Evolutionary conservation across 139 green algal species (phyloP).

Genomic region (Spirogloea muscicola): DNA sequence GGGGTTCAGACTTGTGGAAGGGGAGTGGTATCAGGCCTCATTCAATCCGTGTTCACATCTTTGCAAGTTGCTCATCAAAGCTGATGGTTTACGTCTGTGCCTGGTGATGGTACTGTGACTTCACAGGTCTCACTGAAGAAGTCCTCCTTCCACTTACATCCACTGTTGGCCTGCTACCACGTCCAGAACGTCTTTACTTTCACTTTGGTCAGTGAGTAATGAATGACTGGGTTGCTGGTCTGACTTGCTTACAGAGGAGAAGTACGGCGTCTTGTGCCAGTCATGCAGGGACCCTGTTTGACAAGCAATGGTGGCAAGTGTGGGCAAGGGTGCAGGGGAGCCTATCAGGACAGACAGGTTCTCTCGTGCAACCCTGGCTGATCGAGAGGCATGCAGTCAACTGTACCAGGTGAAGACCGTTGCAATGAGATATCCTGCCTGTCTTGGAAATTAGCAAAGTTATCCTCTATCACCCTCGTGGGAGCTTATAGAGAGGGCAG

Average conservation of each 20-base stretch:
- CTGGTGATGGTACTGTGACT: background rate
- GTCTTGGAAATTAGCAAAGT: too few relatives aligned
- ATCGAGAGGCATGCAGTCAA: background rate
- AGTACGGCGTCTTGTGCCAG: background rate
- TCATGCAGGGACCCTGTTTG: background rate
- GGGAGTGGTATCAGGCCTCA: too few relatives aligned
- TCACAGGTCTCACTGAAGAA: background rate
- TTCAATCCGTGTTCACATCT: too few relatives aligned
- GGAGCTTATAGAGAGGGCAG: too few relatives aligned
- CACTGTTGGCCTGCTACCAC: constrained; percentile 13
- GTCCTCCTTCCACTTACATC: constrained; percentile 6
- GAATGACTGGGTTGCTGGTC: background rate
- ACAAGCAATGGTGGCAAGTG: background rate
- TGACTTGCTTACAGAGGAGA: background rate
- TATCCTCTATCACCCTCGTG: too few relatives aligned
- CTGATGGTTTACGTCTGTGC: background rate
- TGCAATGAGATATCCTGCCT: too few relatives aligned
- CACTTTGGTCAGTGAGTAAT: too few relatives aligned
- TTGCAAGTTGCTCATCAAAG: too few relatives aligned
- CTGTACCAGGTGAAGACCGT: too few relatives aligned
- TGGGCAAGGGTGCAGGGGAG: background rate
- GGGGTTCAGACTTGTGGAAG: too few relatives aligned
- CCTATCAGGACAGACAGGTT: background rate
- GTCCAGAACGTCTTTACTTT: constrained; percentile 31
- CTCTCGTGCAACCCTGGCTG: background rate